phyloP scores from a whole-genome alignment of 768 basidiomycete genomes.

The Suillus alpinus region DNA sequence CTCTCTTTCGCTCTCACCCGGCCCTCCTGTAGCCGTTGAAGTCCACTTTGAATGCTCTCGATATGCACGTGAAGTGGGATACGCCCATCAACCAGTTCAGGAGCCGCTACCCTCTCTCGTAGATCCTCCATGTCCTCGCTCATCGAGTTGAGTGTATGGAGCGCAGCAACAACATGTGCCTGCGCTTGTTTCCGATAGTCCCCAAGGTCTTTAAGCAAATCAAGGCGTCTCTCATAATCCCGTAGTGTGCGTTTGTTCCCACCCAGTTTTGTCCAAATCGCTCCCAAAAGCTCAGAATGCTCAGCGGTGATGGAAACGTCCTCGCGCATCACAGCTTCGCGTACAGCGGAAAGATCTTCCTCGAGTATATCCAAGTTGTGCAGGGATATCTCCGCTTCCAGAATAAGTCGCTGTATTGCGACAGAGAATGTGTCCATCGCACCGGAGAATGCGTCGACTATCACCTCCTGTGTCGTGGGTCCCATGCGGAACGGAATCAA shows the following conservation, averaged over 20 bases:
- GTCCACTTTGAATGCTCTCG: slow-evolving; percentile 62
- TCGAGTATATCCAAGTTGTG: slow-evolving; percentile 62
- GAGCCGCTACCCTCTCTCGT: slow-evolving; percentile 67
- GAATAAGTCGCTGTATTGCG: slow-evolving; percentile 51
- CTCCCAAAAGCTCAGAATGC: slow-evolving; percentile 53
- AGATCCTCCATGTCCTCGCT: slow-evolving; percentile 76
- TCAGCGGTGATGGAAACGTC: slow-evolving; percentile 42
- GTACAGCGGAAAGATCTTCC: slow-evolving; percentile 50
- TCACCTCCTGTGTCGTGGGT: slow-evolving; percentile 40
- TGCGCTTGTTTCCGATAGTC: slow-evolving; percentile 59
- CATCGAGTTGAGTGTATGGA: slow-evolving; percentile 61
- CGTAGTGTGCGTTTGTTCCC: slow-evolving; percentile 51
- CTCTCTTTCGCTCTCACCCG: slow-evolving; percentile 48
- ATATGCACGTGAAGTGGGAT: slow-evolving; percentile 76
- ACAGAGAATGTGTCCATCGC: slow-evolving; percentile 59
- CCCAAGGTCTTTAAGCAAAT: slow-evolving; percentile 52
- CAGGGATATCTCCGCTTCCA: slow-evolving; percentile 64
- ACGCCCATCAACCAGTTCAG: slow-evolving; percentile 55
- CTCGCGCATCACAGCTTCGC: slow-evolving; percentile 62
- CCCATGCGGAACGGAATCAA: slow-evolving; percentile 39
- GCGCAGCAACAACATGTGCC: slow-evolving; percentile 62
- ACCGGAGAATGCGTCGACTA: slow-evolving; percentile 53
- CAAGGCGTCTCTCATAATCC: slow-evolving; percentile 50
- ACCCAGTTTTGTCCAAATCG: slow-evolving; percentile 70
- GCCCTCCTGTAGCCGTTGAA: slow-evolving; percentile 55